Evolutionary conservation across 75 land plant genomes (phyloP).

Genomic region (Sequoiadendron giganteum): DNA sequence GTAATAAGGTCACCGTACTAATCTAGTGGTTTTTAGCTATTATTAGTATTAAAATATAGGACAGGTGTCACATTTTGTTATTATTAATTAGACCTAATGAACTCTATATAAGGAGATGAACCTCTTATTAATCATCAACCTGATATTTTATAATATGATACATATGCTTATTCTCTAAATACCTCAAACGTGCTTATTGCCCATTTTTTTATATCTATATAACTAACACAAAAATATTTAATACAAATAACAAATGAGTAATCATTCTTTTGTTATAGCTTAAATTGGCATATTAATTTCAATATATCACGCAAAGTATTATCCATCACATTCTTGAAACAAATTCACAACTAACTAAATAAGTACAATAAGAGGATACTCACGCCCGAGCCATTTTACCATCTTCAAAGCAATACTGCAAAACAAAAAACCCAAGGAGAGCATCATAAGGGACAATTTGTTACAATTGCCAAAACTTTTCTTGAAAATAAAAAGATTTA

Average conservation of each 20-base stretch:
- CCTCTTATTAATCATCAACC: no score
- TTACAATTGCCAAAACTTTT: neutral
- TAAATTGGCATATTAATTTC: neutral
- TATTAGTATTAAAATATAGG: no score
- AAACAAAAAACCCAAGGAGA: neutral
- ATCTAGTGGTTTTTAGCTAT: no score
- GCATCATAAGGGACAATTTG: neutral
- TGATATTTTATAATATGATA: no score
- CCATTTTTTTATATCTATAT: no score
- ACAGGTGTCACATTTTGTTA: no score
- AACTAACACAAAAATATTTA: neutral
- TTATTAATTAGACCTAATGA: no score
- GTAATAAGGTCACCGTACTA: no score
- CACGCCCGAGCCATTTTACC: constrained; percentile 6
- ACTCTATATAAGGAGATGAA: no score
- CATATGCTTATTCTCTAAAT: no score
- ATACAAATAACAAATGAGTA: neutral
- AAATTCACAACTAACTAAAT: neutral
- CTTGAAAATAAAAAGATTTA: neutral
- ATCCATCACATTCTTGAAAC: neutral
- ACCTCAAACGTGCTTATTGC: no score
- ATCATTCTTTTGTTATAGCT: neutral
- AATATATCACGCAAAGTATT: neutral
- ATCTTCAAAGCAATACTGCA: constrained; percentile 3
- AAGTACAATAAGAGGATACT: neutral